Conservation (phyloP, 164 flowering plant species). For the Taxillus chinensis region DNA sequence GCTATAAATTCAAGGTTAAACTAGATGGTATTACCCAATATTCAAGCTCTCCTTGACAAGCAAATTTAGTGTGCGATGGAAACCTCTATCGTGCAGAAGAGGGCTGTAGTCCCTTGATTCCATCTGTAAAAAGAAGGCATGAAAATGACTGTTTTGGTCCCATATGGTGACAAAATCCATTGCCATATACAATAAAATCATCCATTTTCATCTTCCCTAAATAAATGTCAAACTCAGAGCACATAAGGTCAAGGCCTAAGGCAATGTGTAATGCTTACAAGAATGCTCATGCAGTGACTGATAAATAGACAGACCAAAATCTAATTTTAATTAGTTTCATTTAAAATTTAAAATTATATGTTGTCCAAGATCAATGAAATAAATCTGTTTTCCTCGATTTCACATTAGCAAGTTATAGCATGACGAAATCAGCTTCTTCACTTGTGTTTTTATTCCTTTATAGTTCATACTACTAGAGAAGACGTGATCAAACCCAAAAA, state of each 20-base stretch:
- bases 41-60: constrained; percentile 69
- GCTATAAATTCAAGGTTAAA: neutral
- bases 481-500: neutral
- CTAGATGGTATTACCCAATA: constrained; percentile 41
- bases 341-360: no score
- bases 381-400: neutral
- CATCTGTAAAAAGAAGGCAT: constrained; percentile 34
- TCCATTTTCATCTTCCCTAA: no score
- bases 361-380: neutral
- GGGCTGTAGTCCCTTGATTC: constrained; percentile 67
- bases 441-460: neutral
- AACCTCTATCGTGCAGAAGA: constrained; percentile 56
- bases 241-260: no score
- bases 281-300: no score
- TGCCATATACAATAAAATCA: no score
- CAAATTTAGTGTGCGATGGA: constrained; percentile 60
- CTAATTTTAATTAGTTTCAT: no score
- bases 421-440: neutral
- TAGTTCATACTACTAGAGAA: neutral
- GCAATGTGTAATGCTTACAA: no score
- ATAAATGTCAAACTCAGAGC: no score
- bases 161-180: no score
- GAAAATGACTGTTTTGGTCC: neutral
- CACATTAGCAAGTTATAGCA: neutral
- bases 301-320: no score